Percentiles rank a stretch among this genome's conserved stretches.
These are phyloP conservation scores for Blastomyces gilchristii DNA, from an alignment of 2,329 filamentous ascomycete species.

Conservation along the genomic window DNA sequence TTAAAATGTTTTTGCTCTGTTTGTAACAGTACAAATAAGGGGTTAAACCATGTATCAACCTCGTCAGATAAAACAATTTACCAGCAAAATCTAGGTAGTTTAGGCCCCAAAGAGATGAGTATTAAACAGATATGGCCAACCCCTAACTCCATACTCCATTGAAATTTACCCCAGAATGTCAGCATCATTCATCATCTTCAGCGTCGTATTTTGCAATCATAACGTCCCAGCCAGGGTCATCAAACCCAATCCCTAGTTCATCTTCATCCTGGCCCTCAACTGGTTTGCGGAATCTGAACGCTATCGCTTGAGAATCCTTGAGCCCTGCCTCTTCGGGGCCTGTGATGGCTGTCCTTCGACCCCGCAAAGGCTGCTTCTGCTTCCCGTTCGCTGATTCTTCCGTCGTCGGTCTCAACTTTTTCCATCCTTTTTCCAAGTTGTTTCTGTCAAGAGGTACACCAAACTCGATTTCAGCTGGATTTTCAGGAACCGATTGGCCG, in stretches of 20 bases:
- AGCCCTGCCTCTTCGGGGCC: slow-evolving; percentile 28
- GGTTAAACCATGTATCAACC: background rate
- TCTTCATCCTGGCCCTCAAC: slow-evolving; percentile 25
- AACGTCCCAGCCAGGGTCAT: slow-evolving; percentile 17
- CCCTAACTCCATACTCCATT: slow-evolving; percentile 2
- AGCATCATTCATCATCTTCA: slow-evolving; percentile 11
- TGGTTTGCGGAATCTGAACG: slow-evolving; percentile 30
- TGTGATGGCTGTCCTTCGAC: slow-evolving; percentile 24
- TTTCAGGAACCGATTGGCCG: slow-evolving; percentile 28
- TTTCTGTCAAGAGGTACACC: slow-evolving; percentile 39
- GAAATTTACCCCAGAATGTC: background rate
- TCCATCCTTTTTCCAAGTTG: slow-evolving; percentile 43
- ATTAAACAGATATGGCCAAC: background rate
- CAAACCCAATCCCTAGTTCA: slow-evolving; percentile 26
- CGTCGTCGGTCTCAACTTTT: slow-evolving; percentile 29
- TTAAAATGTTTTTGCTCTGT: background rate
- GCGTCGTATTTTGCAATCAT: slow-evolving; percentile 16
- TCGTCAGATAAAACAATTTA: background rate
- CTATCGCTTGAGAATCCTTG: slow-evolving; percentile 31
- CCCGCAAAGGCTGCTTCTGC: slow-evolving; percentile 20
- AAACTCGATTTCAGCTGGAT: slow-evolving; percentile 37
- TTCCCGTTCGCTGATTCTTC: slow-evolving; percentile 21
- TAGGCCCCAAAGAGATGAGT: background rate
- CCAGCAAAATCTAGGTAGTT: background rate
- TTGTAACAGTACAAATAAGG: background rate